Evolutionary conservation across 345 rosid species (phyloP).

Genomic region (Bruguiera gymnorhiza): DNA sequence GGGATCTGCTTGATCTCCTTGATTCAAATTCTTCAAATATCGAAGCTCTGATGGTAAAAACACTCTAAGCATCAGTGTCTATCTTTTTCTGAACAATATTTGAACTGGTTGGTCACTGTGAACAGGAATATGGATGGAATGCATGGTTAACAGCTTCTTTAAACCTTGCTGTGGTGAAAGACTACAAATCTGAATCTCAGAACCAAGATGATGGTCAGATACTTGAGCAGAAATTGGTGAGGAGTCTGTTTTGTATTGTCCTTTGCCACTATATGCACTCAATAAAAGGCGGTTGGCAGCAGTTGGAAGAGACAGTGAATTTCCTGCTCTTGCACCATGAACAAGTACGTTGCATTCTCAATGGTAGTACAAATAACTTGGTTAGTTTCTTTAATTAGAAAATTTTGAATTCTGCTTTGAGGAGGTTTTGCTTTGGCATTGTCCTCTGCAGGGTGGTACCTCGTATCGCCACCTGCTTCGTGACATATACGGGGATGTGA

Average conservation of each 20-base stretch:
- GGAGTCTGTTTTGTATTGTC: conserved; percentile 69
- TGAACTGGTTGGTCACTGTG: conserved; percentile 27
- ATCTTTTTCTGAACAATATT: not conserved
- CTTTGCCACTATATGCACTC: conserved; percentile 75
- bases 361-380: conserved; percentile 10
- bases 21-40: conserved; percentile 84
- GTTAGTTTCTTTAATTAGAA: not conserved
- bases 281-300: conserved; percentile 98
- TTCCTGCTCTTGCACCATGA: conserved; percentile 62
- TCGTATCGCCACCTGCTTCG: conserved; percentile 58
- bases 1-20: conserved; percentile 77
- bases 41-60: conserved; percentile 84
- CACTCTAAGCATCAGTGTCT: not conserved
- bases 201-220: conserved; percentile 38
- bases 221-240: conserved; percentile 61
- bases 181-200: conserved; percentile 43
- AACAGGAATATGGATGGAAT: conserved; percentile 91
- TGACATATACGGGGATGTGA: conserved; percentile 71
- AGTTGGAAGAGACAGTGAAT: conserved; percentile 82
- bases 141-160: conserved; percentile 73
- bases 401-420: not conserved
- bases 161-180: conserved; percentile 66
- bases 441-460: conserved; percentile 49
- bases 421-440: conserved; percentile 16
- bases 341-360: conserved; percentile 47